phyloP scores from a whole-genome alignment of 1,139 yeast genomes.

The Suhomyces maxii region DNA sequence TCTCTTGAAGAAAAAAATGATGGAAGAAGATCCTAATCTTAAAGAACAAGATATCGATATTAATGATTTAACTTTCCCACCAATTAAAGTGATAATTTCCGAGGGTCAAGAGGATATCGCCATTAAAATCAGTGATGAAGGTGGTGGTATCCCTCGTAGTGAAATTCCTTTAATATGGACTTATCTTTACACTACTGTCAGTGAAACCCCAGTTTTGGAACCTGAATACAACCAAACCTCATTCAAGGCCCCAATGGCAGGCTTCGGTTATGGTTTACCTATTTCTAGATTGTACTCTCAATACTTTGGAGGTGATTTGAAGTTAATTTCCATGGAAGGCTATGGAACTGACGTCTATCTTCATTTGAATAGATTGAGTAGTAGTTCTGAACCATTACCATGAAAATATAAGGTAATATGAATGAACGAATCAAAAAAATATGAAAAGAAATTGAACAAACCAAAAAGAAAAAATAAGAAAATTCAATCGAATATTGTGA shows the following conservation, averaged over 20 bases:
- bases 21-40: slow-evolving; percentile 44
- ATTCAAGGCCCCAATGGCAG: slow-evolving; percentile 91
- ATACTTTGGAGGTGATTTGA: slow-evolving; percentile 89
- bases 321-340: slow-evolving; percentile 88
- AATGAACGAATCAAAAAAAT: neutral
- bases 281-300: slow-evolving; percentile 83
- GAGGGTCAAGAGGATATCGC: slow-evolving; percentile 92
- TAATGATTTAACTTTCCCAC: slow-evolving; percentile 73
- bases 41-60: slow-evolving; percentile 48
- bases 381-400: slow-evolving; percentile 49
- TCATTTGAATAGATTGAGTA: slow-evolving; percentile 64
- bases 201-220: slow-evolving; percentile 68
- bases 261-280: slow-evolving; percentile 90
- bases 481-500: no score
- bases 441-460: neutral
- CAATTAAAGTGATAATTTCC: slow-evolving; percentile 85
- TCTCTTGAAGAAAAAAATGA: slow-evolving; percentile 36
- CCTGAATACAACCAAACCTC: slow-evolving; percentile 55
- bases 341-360: slow-evolving; percentile 91
- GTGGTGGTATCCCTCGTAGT: slow-evolving; percentile 88
- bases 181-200: slow-evolving; percentile 84
- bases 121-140: slow-evolving; percentile 90
- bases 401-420: slow-evolving; percentile 13
- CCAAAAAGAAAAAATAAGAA: neutral
- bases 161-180: slow-evolving; percentile 90